These are phyloP conservation scores for Cerioporus squamosus DNA, from an alignment of 1,284 basidiomycete species.

Conservation along the genomic window DNA sequence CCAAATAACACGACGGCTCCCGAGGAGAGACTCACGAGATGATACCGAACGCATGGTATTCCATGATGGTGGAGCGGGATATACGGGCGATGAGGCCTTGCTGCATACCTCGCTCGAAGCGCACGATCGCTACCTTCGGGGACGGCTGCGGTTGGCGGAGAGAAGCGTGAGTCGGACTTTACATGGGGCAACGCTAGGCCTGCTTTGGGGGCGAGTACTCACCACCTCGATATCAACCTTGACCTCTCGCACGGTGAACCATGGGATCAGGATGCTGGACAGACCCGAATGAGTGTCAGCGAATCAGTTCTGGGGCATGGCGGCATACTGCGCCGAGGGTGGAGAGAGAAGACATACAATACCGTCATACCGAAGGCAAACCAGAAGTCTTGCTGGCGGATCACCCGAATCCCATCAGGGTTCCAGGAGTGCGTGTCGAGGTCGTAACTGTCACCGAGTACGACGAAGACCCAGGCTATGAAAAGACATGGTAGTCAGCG, in stretches of 20 bases:
- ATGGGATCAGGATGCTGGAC: constrained; percentile 44
- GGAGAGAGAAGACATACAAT: constrained; percentile 33
- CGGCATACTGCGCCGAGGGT: not conserved
- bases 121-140: constrained; percentile 66
- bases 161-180: constrained; percentile 8
- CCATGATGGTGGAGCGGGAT: constrained; percentile 65
- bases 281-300: constrained; percentile 4
- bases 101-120: constrained; percentile 74
- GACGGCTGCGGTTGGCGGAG: constrained; percentile 52
- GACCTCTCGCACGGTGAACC: constrained; percentile 48
- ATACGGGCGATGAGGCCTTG: constrained; percentile 71
- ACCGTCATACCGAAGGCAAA: constrained; percentile 47
- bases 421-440: constrained; percentile 44
- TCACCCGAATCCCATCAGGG: constrained; percentile 39
- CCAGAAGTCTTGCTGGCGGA: constrained; percentile 51
- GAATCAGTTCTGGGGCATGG: not conserved
- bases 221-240: constrained; percentile 48
- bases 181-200: constrained; percentile 3
- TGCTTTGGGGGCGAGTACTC: constrained; percentile 17
- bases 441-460: constrained; percentile 48
- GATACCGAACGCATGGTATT: constrained; percentile 75
- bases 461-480: constrained; percentile 48
- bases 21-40: constrained; percentile 54
- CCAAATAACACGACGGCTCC: not conserved
- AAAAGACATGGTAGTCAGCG: constrained; percentile 21